Evolutionary conservation across 257 asterid genomes (phyloP), one percentile per base, ranked within the genome.

Genomic region (Solanum etuberosum): DNA sequence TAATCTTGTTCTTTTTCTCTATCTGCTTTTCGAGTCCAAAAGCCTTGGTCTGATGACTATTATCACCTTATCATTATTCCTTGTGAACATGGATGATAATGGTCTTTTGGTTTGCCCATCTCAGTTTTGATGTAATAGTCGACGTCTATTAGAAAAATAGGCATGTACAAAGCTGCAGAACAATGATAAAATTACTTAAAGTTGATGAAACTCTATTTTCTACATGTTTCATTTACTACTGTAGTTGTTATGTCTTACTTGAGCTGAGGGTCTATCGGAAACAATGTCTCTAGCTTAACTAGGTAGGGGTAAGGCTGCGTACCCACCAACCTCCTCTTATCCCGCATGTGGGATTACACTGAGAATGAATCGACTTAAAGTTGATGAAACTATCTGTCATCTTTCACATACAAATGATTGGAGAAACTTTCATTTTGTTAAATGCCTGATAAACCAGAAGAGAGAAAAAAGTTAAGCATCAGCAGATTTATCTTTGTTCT

Each of bases 221-320:
- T n/a, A 63, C 32, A n/a, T 10, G 71, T 0, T 0, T 0, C 71
- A 0, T n/a, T 63, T 11, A 63, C 18, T 63, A n/a, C 16, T 63
- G 8, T 63, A n/a, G 32, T 63, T 63, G 16, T 59, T 21, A 6
- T 7, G 65, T 57, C 21, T 63, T 25, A n/a, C 2, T 63, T n/a
- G 32, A 63, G 32, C 18, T 0, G 16, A n/a, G 71, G 71, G 32
- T 63, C 32, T n/a, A 63, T 63, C 0, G 4, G 71, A 12, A 63
- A 63, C 14, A 9, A n/a, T 0, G 9, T 63, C 31, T 61, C 7
- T n/a, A n/a, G 16, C 71, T 63, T 63, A 0, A 63, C 32, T 63
- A 11, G 16, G 32, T 63, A 63, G 71, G 32, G 8, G 71, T 11
- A 63, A 63, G 71, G 71, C 29, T 63, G 0, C 2, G 4, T 61